Conservation (phyloP, 129 eudicot genomes). For the Artemisia annua region DNA sequence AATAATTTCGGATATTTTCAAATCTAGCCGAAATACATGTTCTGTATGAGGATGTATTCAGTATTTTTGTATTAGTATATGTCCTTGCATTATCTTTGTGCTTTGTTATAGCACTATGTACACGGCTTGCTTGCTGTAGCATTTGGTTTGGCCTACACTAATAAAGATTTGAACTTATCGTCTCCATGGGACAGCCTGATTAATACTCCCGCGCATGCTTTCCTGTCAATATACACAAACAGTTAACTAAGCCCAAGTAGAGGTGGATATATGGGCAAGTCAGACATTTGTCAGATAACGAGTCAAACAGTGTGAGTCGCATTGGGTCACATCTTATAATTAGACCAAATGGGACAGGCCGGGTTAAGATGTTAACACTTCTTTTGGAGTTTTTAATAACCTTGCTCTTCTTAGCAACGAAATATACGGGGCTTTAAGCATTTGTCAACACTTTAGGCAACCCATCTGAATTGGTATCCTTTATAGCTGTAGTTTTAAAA, state of each 20-base stretch:
- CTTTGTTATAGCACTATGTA: neutral
- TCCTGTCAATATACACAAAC: conserved; percentile 35
- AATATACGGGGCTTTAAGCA: too few species aligned
- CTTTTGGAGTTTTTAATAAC: too few species aligned
- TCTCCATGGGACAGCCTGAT: conserved; percentile 52
- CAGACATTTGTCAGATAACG: too few species aligned
- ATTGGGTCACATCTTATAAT: too few species aligned
- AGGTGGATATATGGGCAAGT: too few species aligned
- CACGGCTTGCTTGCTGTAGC: neutral
- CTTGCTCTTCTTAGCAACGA: too few species aligned
- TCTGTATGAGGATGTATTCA: neutral
- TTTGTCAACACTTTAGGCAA: too few species aligned
- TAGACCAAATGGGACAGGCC: too few species aligned
- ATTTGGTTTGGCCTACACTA: neutral
- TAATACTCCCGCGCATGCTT: conserved; percentile 43
- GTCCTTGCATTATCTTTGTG: neutral
- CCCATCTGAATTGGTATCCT: too few species aligned
- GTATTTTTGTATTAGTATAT: neutral
- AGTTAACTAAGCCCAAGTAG: neutral
- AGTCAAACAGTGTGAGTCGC: too few species aligned
- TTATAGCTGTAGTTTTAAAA: too few species aligned
- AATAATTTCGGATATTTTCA: conserved; percentile 14
- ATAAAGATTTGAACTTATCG: conserved; percentile 14
- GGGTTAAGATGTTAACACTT: too few species aligned
- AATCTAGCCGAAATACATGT: neutral